Evolutionary conservation across 108 stramenopile species (phyloP), one percentile per base, ranked within the genome.

Genomic region (Chaetoceros muelleri): DNA sequence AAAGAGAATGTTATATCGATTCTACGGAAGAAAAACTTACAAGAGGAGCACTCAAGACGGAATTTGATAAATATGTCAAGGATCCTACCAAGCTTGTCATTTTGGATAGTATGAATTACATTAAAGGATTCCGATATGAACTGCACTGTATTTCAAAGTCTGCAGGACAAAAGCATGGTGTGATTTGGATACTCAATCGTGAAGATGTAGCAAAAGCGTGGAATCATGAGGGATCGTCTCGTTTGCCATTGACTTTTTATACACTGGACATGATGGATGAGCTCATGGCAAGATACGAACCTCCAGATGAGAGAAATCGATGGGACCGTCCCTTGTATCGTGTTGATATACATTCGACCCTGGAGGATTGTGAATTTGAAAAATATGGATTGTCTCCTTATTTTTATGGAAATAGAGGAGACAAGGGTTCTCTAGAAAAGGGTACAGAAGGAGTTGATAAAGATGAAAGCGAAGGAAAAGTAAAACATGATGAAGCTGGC

Each of bases 71-170:
- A 29, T 71, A 71, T n/a, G 60, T 73, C 19, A 61, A 28, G 57
- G 61, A 2, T 40, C 34, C 34, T 10, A 40, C 48, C 13, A 80
- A 81, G 0, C 57, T 93, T 44, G 76, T 93, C 28, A 83, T 93
- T 64, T 66, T 88, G 54, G 91, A 93, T 80, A 85, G 83, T 1
- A 28, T 93, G 48, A 93, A 93, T 61, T 89, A 89, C 69, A 93
- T 93, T 67, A 93, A 93, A 58, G 91, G 91, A 31, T 93, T 76
- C 70, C 81, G 87, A 17, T 93, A 93, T 61, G 87, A 93, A 50
- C 58, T 93, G 57, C 82, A 85, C 53, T 93, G 91, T 58, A 77
- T 93, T 27, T 75, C 82, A 28, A 88, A 89, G 52, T 83, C 87
- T 22, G 74, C 73, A n/a, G 72, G 72, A 40, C 70, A 85, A 59